These are phyloP conservation scores for Juncus inflexus DNA, from an alignment of 176 grass and related monocot genomes.

Conservation along the genomic window DNA sequence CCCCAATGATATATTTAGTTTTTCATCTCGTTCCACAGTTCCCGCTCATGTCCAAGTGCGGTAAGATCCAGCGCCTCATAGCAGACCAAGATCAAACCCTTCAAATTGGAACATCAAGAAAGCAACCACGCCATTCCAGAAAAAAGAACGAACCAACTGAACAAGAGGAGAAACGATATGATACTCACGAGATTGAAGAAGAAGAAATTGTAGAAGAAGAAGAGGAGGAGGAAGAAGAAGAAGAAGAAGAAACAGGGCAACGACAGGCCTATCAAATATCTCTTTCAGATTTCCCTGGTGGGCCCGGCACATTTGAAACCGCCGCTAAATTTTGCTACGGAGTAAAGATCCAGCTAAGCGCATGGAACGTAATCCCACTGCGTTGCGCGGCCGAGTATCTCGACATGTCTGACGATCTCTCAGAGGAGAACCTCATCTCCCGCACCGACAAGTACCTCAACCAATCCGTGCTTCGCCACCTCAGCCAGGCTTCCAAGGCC, in stretches of 20 bases:
- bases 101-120: not conserved
- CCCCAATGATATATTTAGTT: constrained; percentile 23
- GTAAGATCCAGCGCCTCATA: constrained; percentile 67
- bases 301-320: constrained; percentile 66
- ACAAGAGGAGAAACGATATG: not conserved
- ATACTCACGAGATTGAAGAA: constrained; percentile 35
- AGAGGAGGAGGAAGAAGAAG: constrained; percentile 4
- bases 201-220: constrained; percentile 36
- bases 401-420: constrained; percentile 78
- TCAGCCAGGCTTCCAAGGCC: constrained; percentile 52
- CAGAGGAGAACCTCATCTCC: constrained; percentile 65
- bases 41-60: constrained; percentile 84
- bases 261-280: constrained; percentile 38
- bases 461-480: constrained; percentile 45
- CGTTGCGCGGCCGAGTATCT: constrained; percentile 85
- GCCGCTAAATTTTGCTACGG: constrained; percentile 88
- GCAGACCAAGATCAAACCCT: constrained; percentile 46
- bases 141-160: constrained; percentile 16
- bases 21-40: constrained; percentile 43
- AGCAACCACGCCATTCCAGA: not conserved
- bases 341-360: constrained; percentile 70
- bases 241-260: constrained; percentile 16
- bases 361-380: constrained; percentile 69
- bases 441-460: constrained; percentile 51
- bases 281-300: constrained; percentile 65